Evolutionary conservation across 75 land plant species (phyloP).

Genomic region (Cryptomeria japonica): DNA sequence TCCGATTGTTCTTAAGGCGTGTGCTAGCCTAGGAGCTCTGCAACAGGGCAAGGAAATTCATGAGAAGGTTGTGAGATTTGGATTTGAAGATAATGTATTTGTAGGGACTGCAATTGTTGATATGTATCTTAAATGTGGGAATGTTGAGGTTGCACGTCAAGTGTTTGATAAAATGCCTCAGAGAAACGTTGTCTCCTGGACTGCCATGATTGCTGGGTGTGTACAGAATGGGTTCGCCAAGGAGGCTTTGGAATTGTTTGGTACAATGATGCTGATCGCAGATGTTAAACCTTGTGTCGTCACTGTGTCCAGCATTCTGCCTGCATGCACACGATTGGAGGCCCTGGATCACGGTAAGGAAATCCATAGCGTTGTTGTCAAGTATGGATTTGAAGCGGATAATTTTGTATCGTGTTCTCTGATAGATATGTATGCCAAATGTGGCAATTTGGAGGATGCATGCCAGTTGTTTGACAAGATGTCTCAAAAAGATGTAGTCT

Average conservation of each 20-base stretch:
- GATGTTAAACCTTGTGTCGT: conserved; percentile 25
- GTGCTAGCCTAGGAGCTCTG: conserved; percentile 21
- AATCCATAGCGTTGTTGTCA: conserved; percentile 39
- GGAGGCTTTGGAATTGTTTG: conserved; percentile 31
- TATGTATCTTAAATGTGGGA: conserved; percentile 20
- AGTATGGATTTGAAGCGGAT: conserved; percentile 35
- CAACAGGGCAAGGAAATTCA: background rate
- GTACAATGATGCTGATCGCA: background rate
- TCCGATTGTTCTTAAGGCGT: conserved; percentile 50
- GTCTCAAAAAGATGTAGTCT: conserved; percentile 38
- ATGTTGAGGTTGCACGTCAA: conserved; percentile 12
- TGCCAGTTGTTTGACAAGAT: conserved; percentile 31
- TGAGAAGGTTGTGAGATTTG: background rate
- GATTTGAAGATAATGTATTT: conserved; percentile 9
- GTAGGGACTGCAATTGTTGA: conserved; percentile 16
- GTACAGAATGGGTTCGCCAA: conserved; percentile 23
- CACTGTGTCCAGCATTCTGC: conserved; percentile 24
- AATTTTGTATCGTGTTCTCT: conserved; percentile 43
- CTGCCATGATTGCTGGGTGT: conserved; percentile 38
- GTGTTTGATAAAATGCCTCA: conserved; percentile 11
- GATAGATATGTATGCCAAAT: conserved; percentile 57
- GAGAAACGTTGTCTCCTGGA: conserved; percentile 27
- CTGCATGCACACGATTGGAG: conserved; percentile 30
- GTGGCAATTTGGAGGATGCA: conserved; percentile 27
- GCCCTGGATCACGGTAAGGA: conserved; percentile 29